These are phyloP conservation scores for Paramarasmius palmivorus DNA, from an alignment of 1,284 basidiomycete genomes.

Conservation along the genomic window DNA sequence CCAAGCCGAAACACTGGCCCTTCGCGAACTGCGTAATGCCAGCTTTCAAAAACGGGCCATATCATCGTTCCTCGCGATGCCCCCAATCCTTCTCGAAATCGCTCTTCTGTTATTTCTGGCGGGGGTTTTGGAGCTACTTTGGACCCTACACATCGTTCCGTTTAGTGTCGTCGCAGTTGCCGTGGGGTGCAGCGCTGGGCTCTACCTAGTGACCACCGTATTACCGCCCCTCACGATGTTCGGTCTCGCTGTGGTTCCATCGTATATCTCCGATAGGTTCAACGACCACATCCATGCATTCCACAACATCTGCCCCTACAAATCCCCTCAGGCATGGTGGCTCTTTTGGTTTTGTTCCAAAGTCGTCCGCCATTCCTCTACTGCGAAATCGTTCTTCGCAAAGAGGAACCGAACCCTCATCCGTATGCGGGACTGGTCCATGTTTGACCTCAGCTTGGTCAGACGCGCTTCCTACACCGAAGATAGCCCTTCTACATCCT, in stretches of 20 bases:
- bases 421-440: no score
- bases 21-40: not conserved
- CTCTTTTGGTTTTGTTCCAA: not conserved
- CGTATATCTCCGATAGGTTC: not conserved
- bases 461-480: no score
- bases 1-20: not conserved
- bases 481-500: no score
- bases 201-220: not conserved
- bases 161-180: not conserved
- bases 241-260: not conserved
- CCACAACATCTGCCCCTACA: not conserved
- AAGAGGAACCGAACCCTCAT: not conserved
- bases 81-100: not conserved
- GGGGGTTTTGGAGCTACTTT: slow-evolving; percentile 4
- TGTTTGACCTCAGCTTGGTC: no score
- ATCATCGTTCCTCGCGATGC: not conserved
- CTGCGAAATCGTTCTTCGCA: not conserved
- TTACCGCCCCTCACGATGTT: not conserved
- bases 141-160: not conserved
- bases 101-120: slow-evolving; percentile 3
- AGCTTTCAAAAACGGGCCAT: not conserved
- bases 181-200: not conserved
- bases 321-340: not conserved
- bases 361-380: not conserved
- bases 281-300: not conserved